Evolutionary conservation across 2,329 filamentous ascomycete genomes (phyloP).

Genomic region (Xylaria hypoxylon): DNA sequence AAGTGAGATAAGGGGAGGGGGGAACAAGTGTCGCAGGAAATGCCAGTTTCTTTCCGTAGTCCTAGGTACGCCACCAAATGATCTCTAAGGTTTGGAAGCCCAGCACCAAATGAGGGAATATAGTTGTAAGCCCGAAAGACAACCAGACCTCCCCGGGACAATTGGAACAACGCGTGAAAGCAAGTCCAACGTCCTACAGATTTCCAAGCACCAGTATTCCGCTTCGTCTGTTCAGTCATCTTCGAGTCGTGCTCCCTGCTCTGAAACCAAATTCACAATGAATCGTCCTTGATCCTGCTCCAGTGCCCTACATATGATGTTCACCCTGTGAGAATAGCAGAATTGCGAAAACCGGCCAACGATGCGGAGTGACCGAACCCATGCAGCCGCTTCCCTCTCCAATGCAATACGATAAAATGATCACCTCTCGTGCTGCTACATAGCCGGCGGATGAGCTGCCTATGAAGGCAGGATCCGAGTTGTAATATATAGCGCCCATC

Average conservation of each 20-base stretch:
- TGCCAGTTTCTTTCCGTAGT: slow-evolving; percentile 26
- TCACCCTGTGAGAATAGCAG: slow-evolving; percentile 25
- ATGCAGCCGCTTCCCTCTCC: slow-evolving; percentile 37
- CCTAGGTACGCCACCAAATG: slow-evolving; percentile 35
- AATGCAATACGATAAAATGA: slow-evolving; percentile 39
- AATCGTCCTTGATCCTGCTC: slow-evolving; percentile 22
- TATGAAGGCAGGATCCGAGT: slow-evolving; percentile 29
- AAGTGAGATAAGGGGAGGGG: slow-evolving; percentile 7
- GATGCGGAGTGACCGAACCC: slow-evolving; percentile 36
- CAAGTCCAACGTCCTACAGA: slow-evolving; percentile 10
- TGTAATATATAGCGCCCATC: slow-evolving; percentile 39
- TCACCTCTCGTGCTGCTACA: slow-evolving; percentile 18
- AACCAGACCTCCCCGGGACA: not conserved
- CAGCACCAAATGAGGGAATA: slow-evolving; percentile 9
- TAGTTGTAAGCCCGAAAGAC: slow-evolving; percentile 8
- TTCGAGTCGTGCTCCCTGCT: slow-evolving; percentile 10
- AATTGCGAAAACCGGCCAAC: slow-evolving; percentile 33
- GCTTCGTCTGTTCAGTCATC: slow-evolving; percentile 14
- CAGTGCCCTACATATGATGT: slow-evolving; percentile 23
- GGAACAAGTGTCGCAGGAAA: slow-evolving; percentile 9
- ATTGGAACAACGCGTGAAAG: slow-evolving; percentile 9
- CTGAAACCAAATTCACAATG: slow-evolving; percentile 25
- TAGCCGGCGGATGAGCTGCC: slow-evolving; percentile 24
- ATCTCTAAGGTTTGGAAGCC: slow-evolving; percentile 24
- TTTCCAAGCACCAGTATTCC: slow-evolving; percentile 11